phyloP scores from a whole-genome alignment of 2,329 filamentous ascomycete genomes.

The Aspergillus caelatus region DNA sequence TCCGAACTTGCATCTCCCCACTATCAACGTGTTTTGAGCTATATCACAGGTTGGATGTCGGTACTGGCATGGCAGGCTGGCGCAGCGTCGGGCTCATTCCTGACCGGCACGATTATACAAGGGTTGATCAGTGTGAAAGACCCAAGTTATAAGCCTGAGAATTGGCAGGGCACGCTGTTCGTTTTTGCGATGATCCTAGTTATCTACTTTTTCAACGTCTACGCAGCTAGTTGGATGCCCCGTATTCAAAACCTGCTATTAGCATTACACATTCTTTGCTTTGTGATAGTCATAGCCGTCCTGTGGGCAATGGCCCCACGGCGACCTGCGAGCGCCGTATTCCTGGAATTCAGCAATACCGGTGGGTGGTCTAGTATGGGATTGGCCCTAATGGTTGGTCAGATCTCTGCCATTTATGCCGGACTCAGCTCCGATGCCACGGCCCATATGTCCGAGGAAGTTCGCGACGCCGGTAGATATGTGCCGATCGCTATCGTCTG shows the following conservation, averaged over 20 bases:
- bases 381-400: conserved; percentile 40
- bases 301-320: conserved; percentile 39
- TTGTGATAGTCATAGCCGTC: conserved; percentile 34
- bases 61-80: conserved; percentile 55
- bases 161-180: conserved; percentile 55
- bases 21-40: conserved; percentile 58
- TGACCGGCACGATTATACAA: conserved; percentile 53
- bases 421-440: conserved; percentile 35
- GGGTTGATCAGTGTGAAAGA: conserved; percentile 47
- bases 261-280: conserved; percentile 42
- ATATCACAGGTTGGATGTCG: conserved; percentile 56
- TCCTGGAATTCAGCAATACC: conserved; percentile 40
- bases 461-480: conserved; percentile 48
- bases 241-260: conserved; percentile 42
- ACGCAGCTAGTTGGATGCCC: conserved; percentile 36
- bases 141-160: conserved; percentile 43
- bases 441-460: conserved; percentile 51
- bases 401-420: conserved; percentile 37
- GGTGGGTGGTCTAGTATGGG: conserved; percentile 44
- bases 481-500: conserved; percentile 51
- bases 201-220: conserved; percentile 47
- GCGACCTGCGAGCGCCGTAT: conserved; percentile 32
- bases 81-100: conserved; percentile 51
- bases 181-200: conserved; percentile 50
- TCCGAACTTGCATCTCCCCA: conserved; percentile 55